Conservation (phyloP, 2,329 filamentous ascomycete genomes). For the Neofusicoccum kwambonambiense region DNA sequence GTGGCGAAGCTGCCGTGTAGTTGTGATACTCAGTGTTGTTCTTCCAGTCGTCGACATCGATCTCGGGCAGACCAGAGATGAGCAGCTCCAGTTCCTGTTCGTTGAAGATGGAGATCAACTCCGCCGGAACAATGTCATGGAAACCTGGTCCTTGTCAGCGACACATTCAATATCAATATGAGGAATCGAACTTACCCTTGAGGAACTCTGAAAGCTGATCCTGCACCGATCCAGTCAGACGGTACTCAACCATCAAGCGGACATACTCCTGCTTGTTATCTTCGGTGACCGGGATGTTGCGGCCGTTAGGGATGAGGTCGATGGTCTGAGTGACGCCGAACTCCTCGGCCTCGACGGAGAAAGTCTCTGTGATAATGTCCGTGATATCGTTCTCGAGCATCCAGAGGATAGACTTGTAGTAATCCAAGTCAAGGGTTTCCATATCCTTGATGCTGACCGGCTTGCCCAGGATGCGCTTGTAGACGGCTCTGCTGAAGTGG, state of each 20-base stretch:
- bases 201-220: constrained; percentile 94
- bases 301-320: constrained; percentile 82
- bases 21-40: constrained; percentile 99
- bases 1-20: constrained; percentile 88
- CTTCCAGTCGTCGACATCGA: constrained; percentile 99
- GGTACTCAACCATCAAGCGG: constrained; percentile 89
- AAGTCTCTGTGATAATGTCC: constrained; percentile 94
- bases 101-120: constrained; percentile 95
- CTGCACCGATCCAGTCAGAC: constrained; percentile 85
- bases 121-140: constrained; percentile 95
- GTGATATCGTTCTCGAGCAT: constrained; percentile 99
- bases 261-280: constrained; percentile 99
- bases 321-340: constrained; percentile 88
- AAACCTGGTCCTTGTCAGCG: constrained; percentile 54
- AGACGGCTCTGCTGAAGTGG: constrained; percentile 97
- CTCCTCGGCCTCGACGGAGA: constrained; percentile 88
- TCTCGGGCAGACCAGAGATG: constrained; percentile 94
- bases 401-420: constrained; percentile 98
- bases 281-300: constrained; percentile 90
- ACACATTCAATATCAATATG: too few relatives aligned
- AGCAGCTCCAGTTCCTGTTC: constrained; percentile 95
- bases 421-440: constrained; percentile 97
- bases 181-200: constrained; percentile 47
- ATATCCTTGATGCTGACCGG: constrained; percentile 97
- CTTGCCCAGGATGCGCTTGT: constrained; percentile 95